Base-by-base conservation (phyloP, 2,329 filamentous ascomycete species). In the Calonectria honghensis region DNA sequence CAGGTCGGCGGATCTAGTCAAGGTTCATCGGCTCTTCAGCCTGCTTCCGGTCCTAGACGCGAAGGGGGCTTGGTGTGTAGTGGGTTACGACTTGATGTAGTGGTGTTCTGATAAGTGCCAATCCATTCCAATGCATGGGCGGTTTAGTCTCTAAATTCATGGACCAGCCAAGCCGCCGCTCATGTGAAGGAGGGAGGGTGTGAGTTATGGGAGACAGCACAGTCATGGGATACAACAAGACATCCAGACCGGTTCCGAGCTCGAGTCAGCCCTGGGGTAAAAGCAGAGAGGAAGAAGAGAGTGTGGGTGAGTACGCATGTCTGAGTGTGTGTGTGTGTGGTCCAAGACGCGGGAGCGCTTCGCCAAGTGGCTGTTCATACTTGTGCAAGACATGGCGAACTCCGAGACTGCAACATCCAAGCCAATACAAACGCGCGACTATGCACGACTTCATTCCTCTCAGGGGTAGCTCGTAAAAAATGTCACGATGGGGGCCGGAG, bases 191-290 rank as follows among this genome's bases (percentile, higher is more conserved):
- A 14, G 32, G 32, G 54, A 37, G 35, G 35, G 57, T 32, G 29
- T 54, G 35, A 61, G n/a, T 2, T 32, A 39, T 6, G 16, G 14
- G 61, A 48, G 61, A 48, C 27, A 48, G 27, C 16, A 37, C 14
- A 16, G 27, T 31, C 6, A 14, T 2, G 31, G 29, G 61, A 65
- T 39, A 35, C 39, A 24, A 48, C n/a, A 27, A 65, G 39, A 35
- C 45, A 32, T 24, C 41, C 6, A 65, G 61, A 48, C 45, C 27
- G 39, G 18, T 39, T 32, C 39, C 27, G 61, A 32, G 41, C 29
- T 7, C 27, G 57, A 65, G 61, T 68, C 66, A 68, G 66, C 51
- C 37, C 51, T 35, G 66, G 20, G 39, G 51, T 61, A 31, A 31
- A 41, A 29, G 27, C 18, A 41, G 27, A 59, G 57, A 18, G 27